phyloP scores from a whole-genome alignment of 495 filamentous ascomycete species.

The Aspergillus panamensis region DNA sequence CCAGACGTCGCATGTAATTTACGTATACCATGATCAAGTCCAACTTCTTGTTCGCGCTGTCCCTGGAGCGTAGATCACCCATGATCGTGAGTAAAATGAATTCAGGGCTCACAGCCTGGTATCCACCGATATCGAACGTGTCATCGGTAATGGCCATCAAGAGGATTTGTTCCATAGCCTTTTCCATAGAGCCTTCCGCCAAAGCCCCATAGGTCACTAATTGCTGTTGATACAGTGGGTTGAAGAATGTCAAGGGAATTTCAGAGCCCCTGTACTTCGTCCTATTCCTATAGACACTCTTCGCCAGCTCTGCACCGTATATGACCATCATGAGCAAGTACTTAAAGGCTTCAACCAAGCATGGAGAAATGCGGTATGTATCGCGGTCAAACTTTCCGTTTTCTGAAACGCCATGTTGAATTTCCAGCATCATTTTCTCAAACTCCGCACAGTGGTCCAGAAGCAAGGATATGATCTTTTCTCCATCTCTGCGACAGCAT shows the following conservation, averaged over 20 bases:
- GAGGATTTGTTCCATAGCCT: not conserved
- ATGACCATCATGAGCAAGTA: slow-evolving; percentile 2
- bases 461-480: not conserved
- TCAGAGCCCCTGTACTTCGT: not conserved
- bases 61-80: not conserved
- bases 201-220: not conserved
- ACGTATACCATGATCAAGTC: slow-evolving; percentile 2
- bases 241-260: not conserved
- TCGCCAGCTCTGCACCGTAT: not conserved
- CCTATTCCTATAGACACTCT: not conserved
- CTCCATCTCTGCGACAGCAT: not conserved
- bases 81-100: not conserved
- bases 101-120: not conserved
- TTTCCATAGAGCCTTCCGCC: not conserved
- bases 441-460: not conserved
- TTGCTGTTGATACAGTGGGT: not conserved
- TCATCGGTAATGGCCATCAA: slow-evolving; percentile 4
- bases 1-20: slow-evolving; percentile 2
- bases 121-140: not conserved
- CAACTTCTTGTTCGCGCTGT: not conserved
- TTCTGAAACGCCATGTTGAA: slow-evolving; percentile 1
- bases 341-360: not conserved
- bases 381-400: slow-evolving; percentile 3
- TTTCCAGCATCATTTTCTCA: not conserved
- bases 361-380: not conserved